Base-by-base conservation (phyloP, 257 asterid species). In the Nyctanthes arbortristis region DNA sequence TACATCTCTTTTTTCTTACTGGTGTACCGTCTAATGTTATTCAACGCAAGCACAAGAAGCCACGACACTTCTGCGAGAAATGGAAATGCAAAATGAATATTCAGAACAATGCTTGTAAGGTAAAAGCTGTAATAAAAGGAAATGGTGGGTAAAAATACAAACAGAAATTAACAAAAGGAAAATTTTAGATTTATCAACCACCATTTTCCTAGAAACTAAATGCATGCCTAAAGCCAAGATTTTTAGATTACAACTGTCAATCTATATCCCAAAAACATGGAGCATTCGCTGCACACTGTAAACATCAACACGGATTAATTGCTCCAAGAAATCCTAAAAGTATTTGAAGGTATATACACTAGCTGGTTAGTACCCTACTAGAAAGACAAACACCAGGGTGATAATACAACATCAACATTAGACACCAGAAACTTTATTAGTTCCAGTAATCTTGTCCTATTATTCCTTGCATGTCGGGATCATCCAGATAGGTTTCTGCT, bases 311-410 rank as follows among this genome's bases (percentile, higher is more conserved):
- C 65, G 68, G 57, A 47, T 67, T 40, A 76, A 78, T 73, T 75
- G 67, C 80, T 78, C 70, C 66, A 78, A 79, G 75, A 73, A 82
- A 62, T 60, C 61, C 80, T 78, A 76, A 54, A 52, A 47, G 78
- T 76, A 73, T 58, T 70, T 76, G 73, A 68, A 63, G 75, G 66
- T 65, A 65, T 45, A 60, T 73, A 78, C 71, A 59, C 54, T 67
- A 63, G 32, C 58, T 24, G 47, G 82, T 79, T 75, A 77, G 76
- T 39, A 67, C 68, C 67, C 82, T 74, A 79, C 30, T 70, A 55
- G 43, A 63, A 63, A 62, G 58, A 70, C 54, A 37, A 20, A 67
- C 25, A 32, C 25, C 66, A 25, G 58, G 49, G 30, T 59, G 34
- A 7, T 64, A 75, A 36, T 43, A 56, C 68, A 76, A 61, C 10